phyloP scores from a whole-genome alignment of 2,329 filamentous ascomycete genomes.

The Sarocladium oryzae region DNA sequence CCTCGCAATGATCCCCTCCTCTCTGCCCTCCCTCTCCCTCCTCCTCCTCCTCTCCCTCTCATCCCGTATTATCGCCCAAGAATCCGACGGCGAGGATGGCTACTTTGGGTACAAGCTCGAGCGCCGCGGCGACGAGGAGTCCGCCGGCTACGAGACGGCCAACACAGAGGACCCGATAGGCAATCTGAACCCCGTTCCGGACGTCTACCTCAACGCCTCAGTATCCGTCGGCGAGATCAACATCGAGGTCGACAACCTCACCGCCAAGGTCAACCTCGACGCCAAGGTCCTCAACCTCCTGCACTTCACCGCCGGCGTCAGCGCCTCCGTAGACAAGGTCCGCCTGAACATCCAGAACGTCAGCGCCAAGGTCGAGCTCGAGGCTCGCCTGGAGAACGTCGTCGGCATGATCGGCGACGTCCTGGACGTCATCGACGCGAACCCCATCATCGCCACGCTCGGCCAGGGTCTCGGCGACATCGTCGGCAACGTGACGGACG shows the following conservation, averaged over 20 bases:
- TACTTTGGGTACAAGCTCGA: slow-evolving; percentile 51
- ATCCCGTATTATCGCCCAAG: slow-evolving; percentile 24
- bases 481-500: slow-evolving; percentile 19
- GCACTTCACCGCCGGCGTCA: slow-evolving; percentile 55
- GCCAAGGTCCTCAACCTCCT: slow-evolving; percentile 40
- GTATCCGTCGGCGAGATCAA: slow-evolving; percentile 52
- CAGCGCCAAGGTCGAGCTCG: slow-evolving; percentile 50
- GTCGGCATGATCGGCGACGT: slow-evolving; percentile 54
- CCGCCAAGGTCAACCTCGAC: slow-evolving; percentile 29
- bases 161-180: slow-evolving; percentile 38
- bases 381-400: slow-evolving; percentile 53
- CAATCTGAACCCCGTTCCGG: slow-evolving; percentile 39
- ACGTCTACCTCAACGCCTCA: slow-evolving; percentile 54
- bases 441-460: slow-evolving; percentile 51
- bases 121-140: slow-evolving; percentile 42
- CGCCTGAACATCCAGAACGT: slow-evolving; percentile 51
- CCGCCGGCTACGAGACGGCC: slow-evolving; percentile 47
- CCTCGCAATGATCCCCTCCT: not conserved
- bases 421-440: slow-evolving; percentile 52
- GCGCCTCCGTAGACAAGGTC: slow-evolving; percentile 51
- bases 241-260: slow-evolving; percentile 52
- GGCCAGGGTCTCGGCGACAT: slow-evolving; percentile 42
- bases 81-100: slow-evolving; percentile 28
- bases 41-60: slow-evolving; percentile 19
- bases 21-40: slow-evolving; percentile 16